phyloP scores from a whole-genome alignment of 306 rosid species.

The Argentina anserina region DNA sequence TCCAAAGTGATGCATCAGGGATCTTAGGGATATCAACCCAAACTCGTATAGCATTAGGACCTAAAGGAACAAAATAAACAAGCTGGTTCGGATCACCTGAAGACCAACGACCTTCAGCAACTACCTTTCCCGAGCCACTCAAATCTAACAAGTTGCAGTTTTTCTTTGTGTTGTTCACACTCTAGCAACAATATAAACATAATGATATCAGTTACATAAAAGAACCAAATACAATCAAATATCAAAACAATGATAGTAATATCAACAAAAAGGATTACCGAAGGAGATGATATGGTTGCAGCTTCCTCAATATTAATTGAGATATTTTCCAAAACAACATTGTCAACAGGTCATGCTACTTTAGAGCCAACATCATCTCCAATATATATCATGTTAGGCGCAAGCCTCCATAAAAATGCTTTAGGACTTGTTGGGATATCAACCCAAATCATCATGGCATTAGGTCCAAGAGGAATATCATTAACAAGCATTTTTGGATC shows the following conservation, averaged over 20 bases:
- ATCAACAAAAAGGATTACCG: background rate
- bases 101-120: conserved; percentile 5
- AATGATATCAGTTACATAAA: background rate
- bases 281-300: background rate
- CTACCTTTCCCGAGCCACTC: background rate
- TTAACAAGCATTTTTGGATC: too few species aligned
- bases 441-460: too few species aligned
- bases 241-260: background rate
- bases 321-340: background rate
- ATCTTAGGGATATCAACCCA: background rate
- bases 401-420: too few species aligned
- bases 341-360: background rate
- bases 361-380: background rate
- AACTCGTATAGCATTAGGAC: background rate
- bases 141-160: conserved; percentile 9
- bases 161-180: background rate
- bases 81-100: background rate
- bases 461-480: too few species aligned
- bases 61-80: too few species aligned
- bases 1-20: background rate
- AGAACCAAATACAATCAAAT: background rate
- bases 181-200: background rate
- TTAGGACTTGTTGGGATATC: too few species aligned
- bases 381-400: background rate
- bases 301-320: background rate